Evolutionary conservation across 495 filamentous ascomycete genomes (phyloP).

Genomic region (Cladorrhinum samala): DNA sequence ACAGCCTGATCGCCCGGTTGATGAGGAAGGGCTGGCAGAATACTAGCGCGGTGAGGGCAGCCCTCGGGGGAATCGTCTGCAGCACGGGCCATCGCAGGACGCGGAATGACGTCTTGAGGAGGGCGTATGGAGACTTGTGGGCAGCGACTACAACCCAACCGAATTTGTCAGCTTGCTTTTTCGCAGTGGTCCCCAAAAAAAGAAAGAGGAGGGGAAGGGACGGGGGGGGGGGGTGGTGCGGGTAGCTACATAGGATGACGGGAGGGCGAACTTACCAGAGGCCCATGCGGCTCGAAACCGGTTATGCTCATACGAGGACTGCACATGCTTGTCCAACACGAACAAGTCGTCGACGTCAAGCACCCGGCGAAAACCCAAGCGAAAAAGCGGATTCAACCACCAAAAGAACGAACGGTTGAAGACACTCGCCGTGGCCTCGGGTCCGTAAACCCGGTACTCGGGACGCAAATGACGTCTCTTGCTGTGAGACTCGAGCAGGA

Average conservation of each 20-base stretch:
- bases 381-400: conserved; percentile 38
- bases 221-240: neutral
- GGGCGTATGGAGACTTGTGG: conserved; percentile 29
- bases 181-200: neutral
- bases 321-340: conserved; percentile 43
- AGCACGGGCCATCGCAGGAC: conserved; percentile 45
- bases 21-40: conserved; percentile 62
- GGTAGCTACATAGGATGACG: too few species aligned
- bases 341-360: conserved; percentile 29
- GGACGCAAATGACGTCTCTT: conserved; percentile 46
- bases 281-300: conserved; percentile 30
- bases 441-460: conserved; percentile 30
- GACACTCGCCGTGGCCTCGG: conserved; percentile 31
- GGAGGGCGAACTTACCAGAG: conserved; percentile 24
- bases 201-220: neutral
- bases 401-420: conserved; percentile 32
- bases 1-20: conserved; percentile 43
- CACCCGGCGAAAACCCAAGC: conserved; percentile 23
- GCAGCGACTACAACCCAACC: conserved; percentile 12
- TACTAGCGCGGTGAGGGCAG: conserved; percentile 51
- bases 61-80: conserved; percentile 45
- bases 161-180: conserved; percentile 9
- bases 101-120: conserved; percentile 37
- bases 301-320: conserved; percentile 33
- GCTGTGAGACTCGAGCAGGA: conserved; percentile 44